A percentile compares a stretch with the other conserved stretches of the same genome.
These are phyloP conservation scores for Aspergillus ustus DNA, from an alignment of 2,329 filamentous ascomycete genomes.

Conservation along the genomic window DNA sequence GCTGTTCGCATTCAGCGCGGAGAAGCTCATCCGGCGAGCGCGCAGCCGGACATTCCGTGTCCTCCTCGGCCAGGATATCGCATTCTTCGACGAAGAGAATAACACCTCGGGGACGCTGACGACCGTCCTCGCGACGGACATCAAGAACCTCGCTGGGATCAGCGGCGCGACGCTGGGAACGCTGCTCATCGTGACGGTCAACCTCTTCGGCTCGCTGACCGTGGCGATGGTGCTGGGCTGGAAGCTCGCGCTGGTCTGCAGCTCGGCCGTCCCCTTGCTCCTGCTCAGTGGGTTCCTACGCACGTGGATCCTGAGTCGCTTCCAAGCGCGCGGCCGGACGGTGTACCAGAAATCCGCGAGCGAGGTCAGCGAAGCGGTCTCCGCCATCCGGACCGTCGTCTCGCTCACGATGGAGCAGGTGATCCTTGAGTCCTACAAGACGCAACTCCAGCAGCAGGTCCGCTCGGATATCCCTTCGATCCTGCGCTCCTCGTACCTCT, in stretches of 20 bases:
- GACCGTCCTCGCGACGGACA: slow-evolving; percentile 78
- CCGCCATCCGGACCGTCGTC: slow-evolving; percentile 56
- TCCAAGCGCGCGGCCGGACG: slow-evolving; percentile 51
- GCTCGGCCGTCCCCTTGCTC: slow-evolving; percentile 51
- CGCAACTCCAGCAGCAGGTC: slow-evolving; percentile 30
- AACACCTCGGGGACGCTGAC: slow-evolving; percentile 63
- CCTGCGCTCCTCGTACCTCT: slow-evolving; percentile 33
- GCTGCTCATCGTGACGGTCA: slow-evolving; percentile 74
- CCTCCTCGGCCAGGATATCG: slow-evolving; percentile 35
- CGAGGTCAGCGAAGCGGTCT: slow-evolving; percentile 56
- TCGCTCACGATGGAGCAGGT: slow-evolving; percentile 54
- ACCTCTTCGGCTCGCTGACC: slow-evolving; percentile 70
- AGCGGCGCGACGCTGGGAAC: slow-evolving; percentile 82
- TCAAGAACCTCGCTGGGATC: slow-evolving; percentile 53
- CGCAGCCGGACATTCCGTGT: slow-evolving; percentile 59
- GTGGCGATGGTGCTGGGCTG: slow-evolving; percentile 73
- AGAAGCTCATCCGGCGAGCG: slow-evolving; percentile 78
- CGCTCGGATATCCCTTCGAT: slow-evolving; percentile 26
- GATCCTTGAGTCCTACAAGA: slow-evolving; percentile 44
- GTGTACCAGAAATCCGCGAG: slow-evolving; percentile 54
- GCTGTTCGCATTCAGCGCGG: slow-evolving; percentile 80
- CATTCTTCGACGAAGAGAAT: slow-evolving; percentile 32
- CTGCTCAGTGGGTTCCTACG: slow-evolving; percentile 39
- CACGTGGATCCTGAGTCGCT: slow-evolving; percentile 54
- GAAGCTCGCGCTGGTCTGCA: slow-evolving; percentile 74